These are phyloP conservation scores for Pilasporangium apinafurcum DNA, from an alignment of 352 stramenopile genomes.

Conservation along the genomic window DNA sequence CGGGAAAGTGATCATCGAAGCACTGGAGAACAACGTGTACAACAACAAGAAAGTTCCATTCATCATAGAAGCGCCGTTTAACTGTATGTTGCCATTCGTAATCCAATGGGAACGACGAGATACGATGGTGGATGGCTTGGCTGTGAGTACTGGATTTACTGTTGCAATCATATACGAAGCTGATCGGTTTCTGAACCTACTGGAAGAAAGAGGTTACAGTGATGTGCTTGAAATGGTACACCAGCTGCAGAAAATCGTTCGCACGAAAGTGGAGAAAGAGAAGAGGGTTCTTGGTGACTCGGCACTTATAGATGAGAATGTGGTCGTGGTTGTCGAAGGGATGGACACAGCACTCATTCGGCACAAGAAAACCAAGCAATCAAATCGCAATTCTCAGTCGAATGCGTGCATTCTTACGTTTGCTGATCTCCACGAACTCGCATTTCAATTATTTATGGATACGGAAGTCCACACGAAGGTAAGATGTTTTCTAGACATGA, in stretches of 20 bases:
- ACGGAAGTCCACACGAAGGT: slow-evolving; percentile 43
- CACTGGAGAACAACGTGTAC: slow-evolving; percentile 40
- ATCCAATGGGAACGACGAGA: slow-evolving; percentile 29
- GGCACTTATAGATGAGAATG: too few species aligned
- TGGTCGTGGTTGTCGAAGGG: slow-evolving; percentile 52
- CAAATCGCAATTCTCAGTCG: not conserved
- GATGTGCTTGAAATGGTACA: slow-evolving; percentile 22
- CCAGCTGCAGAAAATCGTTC: slow-evolving; percentile 19
- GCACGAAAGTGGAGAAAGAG: not conserved
- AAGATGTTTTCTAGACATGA: not conserved
- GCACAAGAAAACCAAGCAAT: slow-evolving; percentile 29
- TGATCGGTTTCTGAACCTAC: slow-evolving; percentile 24
- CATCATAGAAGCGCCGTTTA: slow-evolving; percentile 21
- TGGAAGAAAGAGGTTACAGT: slow-evolving; percentile 27
- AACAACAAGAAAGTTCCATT: slow-evolving; percentile 45
- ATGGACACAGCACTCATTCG: slow-evolving; percentile 52
- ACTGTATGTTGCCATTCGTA: slow-evolving; percentile 17
- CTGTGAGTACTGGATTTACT: not conserved
- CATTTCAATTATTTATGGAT: slow-evolving; percentile 69
- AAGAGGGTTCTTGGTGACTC: slow-evolving; percentile 1
- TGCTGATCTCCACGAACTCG: slow-evolving; percentile 48
- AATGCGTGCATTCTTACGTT: slow-evolving; percentile 23
- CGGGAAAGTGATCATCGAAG: slow-evolving; percentile 25
- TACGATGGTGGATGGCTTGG: too few species aligned
- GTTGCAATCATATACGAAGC: slow-evolving; percentile 40